Conservation (phyloP, 768 basidiomycete species). For the Holtermannia corniformis region DNA sequence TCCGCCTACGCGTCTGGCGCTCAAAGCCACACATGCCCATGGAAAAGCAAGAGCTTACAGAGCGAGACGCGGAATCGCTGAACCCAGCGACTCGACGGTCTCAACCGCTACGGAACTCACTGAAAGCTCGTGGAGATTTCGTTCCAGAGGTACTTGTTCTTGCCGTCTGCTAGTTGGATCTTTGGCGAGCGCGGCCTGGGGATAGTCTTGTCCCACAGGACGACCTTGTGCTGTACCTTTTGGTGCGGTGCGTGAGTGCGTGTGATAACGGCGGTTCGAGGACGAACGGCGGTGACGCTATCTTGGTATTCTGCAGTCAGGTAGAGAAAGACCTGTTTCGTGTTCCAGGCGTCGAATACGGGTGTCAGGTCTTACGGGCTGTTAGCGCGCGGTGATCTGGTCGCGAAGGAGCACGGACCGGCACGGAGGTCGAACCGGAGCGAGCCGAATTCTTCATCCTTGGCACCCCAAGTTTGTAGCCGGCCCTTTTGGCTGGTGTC, state of each 20-base stretch:
- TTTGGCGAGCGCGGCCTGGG: not conserved
- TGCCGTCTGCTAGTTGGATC: slow-evolving; percentile 21
- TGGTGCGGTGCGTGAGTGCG: not conserved
- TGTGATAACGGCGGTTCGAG: not conserved
- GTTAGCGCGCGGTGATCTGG: too few species aligned
- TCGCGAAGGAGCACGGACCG: too few species aligned
- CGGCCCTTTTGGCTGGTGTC: slow-evolving; percentile 23
- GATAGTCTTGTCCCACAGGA: slow-evolving; percentile 33
- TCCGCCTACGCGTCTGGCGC: too few species aligned
- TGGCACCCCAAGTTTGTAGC: slow-evolving; percentile 25
- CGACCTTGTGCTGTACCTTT: slow-evolving; percentile 22
- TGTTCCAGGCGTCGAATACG: slow-evolving; percentile 33
- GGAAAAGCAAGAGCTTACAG: too few species aligned
- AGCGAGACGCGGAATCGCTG: too few species aligned
- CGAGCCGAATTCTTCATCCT: slow-evolving; percentile 30
- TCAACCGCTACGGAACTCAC: too few species aligned
- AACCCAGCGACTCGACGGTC: too few species aligned
- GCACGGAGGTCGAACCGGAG: slow-evolving; percentile 31
- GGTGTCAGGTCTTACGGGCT: slow-evolving; percentile 21
- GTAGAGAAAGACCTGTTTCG: slow-evolving; percentile 35
- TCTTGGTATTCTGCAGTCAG: slow-evolving; percentile 26
- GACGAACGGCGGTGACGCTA: not conserved
- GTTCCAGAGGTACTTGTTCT: slow-evolving; percentile 34
- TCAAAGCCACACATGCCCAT: not conserved
- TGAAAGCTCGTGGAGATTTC: slow-evolving; percentile 31